Base-by-base conservation (phyloP, 441 rosid species). In the Corymbia citriodora region DNA sequence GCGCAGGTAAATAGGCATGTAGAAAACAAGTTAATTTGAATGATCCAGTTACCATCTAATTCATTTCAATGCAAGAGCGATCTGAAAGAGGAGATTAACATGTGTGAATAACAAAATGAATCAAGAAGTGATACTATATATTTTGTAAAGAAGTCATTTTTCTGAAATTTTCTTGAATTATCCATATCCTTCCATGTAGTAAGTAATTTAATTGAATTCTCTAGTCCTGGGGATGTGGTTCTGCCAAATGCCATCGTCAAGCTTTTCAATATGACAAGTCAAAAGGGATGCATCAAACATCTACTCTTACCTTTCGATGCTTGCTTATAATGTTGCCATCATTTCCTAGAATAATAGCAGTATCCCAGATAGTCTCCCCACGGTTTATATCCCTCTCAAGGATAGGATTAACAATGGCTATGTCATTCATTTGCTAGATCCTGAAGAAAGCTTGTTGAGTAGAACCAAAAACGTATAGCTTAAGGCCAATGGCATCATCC, bases 211-310 rank as follows among this genome's bases (percentile, higher is more conserved):
- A 50, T 98, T 96, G 94, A 98, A 97, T 92, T 97, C 99, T 57
- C 99, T 98, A n/a, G 97, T 98, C 90, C 99, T 93, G 57, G 99
- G 99, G 91, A 98, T 97, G 89, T 98, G 99, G 89, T 97, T 98
- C 99, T 96, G 97, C 92, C 92, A 93, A 91, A 93, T 88, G 74
- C 89, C 90, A 45, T 81, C 27, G 45, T 53, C 90, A n/a, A 55
- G 57, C 57, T 55, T 18, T 55, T 55, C 57, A 54, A 54, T 54
- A 16, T 17, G 19, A 54, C 33, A 65, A 65, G 31, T 55, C 36
- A 68, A 14, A 52, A 25, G 68, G 25, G 68, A 53, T 21, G 91
- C 83, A 63, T 18, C 88, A 29, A 85, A 88, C 49, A 68, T 70
- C 19, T 19, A 63, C 57, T 91, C 48, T 92, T 90, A 96, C 98